phyloP scores from a whole-genome alignment of 179 eudicot species.

The Silene noctiflora region DNA sequence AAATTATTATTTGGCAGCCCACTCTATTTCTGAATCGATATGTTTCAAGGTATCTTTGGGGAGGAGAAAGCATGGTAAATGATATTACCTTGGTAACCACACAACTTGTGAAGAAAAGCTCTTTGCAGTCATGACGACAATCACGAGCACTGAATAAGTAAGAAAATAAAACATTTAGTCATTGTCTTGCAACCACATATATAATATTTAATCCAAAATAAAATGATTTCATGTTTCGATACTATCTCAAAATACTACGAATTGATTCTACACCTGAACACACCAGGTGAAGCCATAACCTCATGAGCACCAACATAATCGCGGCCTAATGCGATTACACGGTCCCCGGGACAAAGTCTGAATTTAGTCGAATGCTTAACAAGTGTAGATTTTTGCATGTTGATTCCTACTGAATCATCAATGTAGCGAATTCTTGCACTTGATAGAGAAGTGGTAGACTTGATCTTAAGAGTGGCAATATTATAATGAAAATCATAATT shows the following conservation, averaged over 20 bases:
- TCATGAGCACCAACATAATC: neutral
- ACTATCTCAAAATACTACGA: no score
- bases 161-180: neutral
- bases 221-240: neutral
- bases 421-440: neutral
- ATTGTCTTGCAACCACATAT: neutral
- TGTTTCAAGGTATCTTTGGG: neutral
- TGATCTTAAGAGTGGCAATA: slow-evolving; percentile 4
- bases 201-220: neutral
- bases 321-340: slow-evolving; percentile 11
- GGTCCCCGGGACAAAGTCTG: slow-evolving; percentile 3
- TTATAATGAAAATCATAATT: slow-evolving; percentile 12
- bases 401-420: neutral
- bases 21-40: neutral
- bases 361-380: neutral
- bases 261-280: slow-evolving; percentile 11
- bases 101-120: slow-evolving; percentile 15
- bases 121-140: slow-evolving; percentile 11
- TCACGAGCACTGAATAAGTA: slow-evolving; percentile 10
- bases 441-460: slow-evolving; percentile 5
- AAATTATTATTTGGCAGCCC: neutral
- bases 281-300: slow-evolving; percentile 20
- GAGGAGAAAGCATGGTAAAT: neutral
- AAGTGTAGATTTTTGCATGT: neutral
- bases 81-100: slow-evolving; percentile 12